Evolutionary conservation across 163 green algal genomes (phyloP).

Genomic region (Volvox carteri): DNA sequence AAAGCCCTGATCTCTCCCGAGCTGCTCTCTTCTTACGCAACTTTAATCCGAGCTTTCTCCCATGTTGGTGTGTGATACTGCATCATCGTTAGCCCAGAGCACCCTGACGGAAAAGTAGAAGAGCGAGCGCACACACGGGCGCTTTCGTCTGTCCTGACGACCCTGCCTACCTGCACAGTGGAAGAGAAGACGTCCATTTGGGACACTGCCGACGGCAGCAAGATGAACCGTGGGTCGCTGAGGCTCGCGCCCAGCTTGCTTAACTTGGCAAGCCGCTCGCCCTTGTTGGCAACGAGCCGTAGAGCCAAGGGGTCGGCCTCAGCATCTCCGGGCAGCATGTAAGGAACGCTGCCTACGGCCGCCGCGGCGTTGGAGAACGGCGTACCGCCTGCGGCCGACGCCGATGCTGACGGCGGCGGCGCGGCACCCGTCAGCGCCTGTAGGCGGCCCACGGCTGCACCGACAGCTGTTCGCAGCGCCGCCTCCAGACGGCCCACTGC

Average conservation of each 20-base stretch:
- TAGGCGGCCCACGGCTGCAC: constrained; percentile 45
- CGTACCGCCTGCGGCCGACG: background rate
- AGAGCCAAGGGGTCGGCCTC: constrained; percentile 60
- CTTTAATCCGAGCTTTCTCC: no score
- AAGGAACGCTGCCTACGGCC: background rate
- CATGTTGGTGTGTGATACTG: no score
- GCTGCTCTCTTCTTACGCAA: no score
- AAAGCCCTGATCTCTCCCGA: no score
- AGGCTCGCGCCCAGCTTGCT: constrained; percentile 39
- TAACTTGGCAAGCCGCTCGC: constrained; percentile 34
- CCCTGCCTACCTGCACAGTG: constrained; percentile 37
- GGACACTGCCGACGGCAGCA: constrained; percentile 59
- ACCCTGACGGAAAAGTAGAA: no score
- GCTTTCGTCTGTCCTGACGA: no score
- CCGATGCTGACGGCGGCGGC: background rate
- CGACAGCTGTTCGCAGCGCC: constrained; percentile 45
- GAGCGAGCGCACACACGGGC: no score
- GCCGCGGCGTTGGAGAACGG: background rate
- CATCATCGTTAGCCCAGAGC: no score
- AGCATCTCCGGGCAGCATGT: background rate
- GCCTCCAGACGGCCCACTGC: constrained; percentile 55
- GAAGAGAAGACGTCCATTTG: constrained; percentile 55
- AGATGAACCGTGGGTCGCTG: constrained; percentile 53
- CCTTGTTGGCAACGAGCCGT: constrained; percentile 53
- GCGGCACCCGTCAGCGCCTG: constrained; percentile 4